Evolutionary conservation across 1,284 basidiomycete species (phyloP).

Genomic region (Tylopilus microsporus): DNA sequence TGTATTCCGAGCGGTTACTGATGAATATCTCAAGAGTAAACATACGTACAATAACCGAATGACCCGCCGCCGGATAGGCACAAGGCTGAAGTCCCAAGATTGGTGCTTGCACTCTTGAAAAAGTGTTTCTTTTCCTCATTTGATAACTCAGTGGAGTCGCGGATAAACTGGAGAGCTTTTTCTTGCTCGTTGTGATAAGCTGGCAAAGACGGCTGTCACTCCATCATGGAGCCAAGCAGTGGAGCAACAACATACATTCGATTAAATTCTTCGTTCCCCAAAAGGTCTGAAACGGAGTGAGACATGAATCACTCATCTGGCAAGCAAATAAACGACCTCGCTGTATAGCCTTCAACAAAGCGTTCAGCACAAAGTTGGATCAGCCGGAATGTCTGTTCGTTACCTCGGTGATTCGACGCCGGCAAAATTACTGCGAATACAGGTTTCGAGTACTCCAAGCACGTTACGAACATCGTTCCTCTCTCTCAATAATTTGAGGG

Average conservation of each 20-base stretch:
- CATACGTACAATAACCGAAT: conserved; percentile 80
- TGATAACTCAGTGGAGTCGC: conserved; percentile 67
- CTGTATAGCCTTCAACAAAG: conserved; percentile 67
- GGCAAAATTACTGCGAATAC: conserved; percentile 90
- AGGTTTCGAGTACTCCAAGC: conserved; percentile 88
- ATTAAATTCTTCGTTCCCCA: conserved; percentile 84
- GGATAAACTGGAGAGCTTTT: conserved; percentile 67
- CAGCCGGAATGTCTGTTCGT: conserved; percentile 1
- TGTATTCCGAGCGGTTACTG: conserved; percentile 30
- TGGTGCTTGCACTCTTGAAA: conserved; percentile 85
- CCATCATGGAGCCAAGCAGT: not conserved
- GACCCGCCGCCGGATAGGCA: conserved; percentile 93
- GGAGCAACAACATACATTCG: conserved; percentile 52
- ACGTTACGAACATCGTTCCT: conserved; percentile 79
- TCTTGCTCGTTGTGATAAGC: conserved; percentile 81
- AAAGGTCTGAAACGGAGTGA: conserved; percentile 60
- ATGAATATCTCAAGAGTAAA: not conserved
- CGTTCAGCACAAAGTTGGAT: conserved; percentile 1
- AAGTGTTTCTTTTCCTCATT: conserved; percentile 89
- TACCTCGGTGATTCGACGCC: conserved; percentile 84
- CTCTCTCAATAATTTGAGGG: conserved; percentile 58
- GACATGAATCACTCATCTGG: not conserved
- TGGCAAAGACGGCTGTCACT: conserved; percentile 26
- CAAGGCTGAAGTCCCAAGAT: conserved; percentile 85
- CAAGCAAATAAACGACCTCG: conserved; percentile 52